A percentile compares a stretch with the other conserved stretches of the same genome.
phyloP scores from a whole-genome alignment of 768 basidiomycete genomes.

The Hirschioporus abietinus region DNA sequence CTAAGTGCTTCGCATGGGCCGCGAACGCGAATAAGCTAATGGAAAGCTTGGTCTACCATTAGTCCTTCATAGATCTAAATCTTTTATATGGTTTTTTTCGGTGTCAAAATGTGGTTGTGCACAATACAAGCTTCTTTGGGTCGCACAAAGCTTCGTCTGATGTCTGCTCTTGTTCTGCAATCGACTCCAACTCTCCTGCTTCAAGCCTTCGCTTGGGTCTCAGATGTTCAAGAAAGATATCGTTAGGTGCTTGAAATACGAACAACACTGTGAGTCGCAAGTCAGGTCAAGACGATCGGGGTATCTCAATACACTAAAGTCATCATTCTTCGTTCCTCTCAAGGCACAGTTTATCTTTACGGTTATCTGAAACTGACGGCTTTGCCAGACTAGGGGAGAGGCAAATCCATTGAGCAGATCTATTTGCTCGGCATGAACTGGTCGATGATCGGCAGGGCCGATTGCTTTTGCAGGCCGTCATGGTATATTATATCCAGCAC shows the following conservation, averaged over 20 bases:
- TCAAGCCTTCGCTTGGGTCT: too few species aligned
- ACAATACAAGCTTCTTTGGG: neutral
- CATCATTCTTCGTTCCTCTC: neutral
- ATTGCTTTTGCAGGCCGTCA: neutral
- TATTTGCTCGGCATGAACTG: neutral
- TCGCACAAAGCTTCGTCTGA: neutral
- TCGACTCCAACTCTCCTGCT: too few species aligned
- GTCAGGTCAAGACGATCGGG: neutral
- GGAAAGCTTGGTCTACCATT: neutral
- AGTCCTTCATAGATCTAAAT: neutral
- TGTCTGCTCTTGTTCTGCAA: too few species aligned
- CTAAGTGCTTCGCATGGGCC: neutral
- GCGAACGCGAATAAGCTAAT: neutral
- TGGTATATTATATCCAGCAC: neutral
- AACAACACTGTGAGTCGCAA: neutral
- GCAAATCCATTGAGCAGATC: neutral
- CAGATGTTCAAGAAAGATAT: too few species aligned
- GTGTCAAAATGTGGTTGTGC: neutral
- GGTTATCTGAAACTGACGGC: neutral
- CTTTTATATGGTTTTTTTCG: neutral
- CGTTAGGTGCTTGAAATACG: neutral
- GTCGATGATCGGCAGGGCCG: neutral
- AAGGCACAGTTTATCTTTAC: too few species aligned
- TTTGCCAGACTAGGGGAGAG: neutral
- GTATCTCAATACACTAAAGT: neutral